These are phyloP conservation scores for Knoxdaviesia capensis DNA, from an alignment of 2,329 filamentous ascomycete species.

Conservation along the genomic window DNA sequence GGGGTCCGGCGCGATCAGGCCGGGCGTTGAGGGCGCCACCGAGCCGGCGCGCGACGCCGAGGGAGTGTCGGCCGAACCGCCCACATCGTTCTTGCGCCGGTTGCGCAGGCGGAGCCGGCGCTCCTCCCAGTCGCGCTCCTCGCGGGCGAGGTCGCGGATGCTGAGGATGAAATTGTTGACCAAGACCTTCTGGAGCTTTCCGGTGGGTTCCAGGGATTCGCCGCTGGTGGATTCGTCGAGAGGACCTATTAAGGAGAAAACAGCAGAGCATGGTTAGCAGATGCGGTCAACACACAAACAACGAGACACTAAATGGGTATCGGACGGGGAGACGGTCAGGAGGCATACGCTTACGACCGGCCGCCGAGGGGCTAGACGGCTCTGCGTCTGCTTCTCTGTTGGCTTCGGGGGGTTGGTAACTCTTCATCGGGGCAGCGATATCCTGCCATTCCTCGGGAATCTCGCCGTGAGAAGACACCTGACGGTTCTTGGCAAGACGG, in stretches of 20 bases:
- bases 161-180: slow-evolving; percentile 27
- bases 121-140: slow-evolving; percentile 56
- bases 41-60: slow-evolving; percentile 32
- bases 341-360: too few species aligned
- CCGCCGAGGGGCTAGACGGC: too few species aligned
- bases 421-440: slow-evolving; percentile 37
- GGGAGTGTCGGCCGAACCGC: slow-evolving; percentile 28
- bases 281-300: not conserved
- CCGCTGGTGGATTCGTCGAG: slow-evolving; percentile 14
- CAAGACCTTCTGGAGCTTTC: slow-evolving; percentile 26
- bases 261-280: not conserved
- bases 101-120: slow-evolving; percentile 46
- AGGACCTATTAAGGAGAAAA: slow-evolving; percentile 4
- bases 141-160: slow-evolving; percentile 40
- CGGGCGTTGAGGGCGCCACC: slow-evolving; percentile 38
- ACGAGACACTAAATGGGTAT: not conserved
- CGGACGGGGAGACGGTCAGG: not conserved
- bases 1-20: slow-evolving; percentile 38
- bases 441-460: slow-evolving; percentile 59
- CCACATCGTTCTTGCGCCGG: slow-evolving; percentile 28
- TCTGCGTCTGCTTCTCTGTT: too few species aligned
- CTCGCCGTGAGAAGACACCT: slow-evolving; percentile 59
- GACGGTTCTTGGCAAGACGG: slow-evolving; percentile 47
- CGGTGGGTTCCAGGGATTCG: slow-evolving; percentile 12
- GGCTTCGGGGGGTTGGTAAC: slow-evolving; percentile 1